These are phyloP conservation scores for Phialophora chinensis DNA, from an alignment of 2,329 filamentous ascomycete genomes.

Conservation along the genomic window DNA sequence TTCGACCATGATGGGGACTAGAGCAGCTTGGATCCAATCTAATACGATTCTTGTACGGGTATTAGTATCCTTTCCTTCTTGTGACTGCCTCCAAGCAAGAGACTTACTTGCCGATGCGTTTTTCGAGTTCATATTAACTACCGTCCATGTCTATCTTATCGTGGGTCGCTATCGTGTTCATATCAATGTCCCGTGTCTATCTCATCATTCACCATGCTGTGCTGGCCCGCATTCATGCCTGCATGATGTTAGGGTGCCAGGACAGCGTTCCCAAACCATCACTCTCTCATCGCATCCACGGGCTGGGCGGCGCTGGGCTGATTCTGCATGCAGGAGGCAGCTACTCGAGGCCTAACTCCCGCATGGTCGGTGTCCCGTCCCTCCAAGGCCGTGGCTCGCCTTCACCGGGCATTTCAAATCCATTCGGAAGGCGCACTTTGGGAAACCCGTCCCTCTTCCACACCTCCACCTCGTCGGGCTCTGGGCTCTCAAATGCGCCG, in stretches of 20 bases:
- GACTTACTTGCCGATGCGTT: too few relatives aligned
- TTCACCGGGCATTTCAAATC: conserved; percentile 33
- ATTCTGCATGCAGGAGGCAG: not conserved
- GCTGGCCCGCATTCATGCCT: not conserved
- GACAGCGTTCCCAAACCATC: not conserved
- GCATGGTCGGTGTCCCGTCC: conserved; percentile 37
- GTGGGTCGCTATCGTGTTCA: too few relatives aligned
- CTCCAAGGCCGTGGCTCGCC: conserved; percentile 36
- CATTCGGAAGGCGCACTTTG: conserved; percentile 33
- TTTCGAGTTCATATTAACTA: too few relatives aligned
- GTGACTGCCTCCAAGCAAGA: too few relatives aligned
- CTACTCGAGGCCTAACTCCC: conserved; percentile 34
- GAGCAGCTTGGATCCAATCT: too few relatives aligned
- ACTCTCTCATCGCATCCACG: not conserved
- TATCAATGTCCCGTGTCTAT: not conserved
- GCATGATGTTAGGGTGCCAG: not conserved
- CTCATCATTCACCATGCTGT: not conserved
- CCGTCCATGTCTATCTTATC: not conserved
- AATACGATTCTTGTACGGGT: too few relatives aligned
- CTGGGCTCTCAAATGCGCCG: conserved; percentile 32
- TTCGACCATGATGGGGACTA: too few relatives aligned
- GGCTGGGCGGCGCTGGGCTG: not conserved
- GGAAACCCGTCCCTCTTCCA: conserved; percentile 36
- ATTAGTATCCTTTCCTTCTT: too few relatives aligned
- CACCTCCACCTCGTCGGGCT: conserved; percentile 28